Evolutionary conservation across 2,329 filamentous ascomycete genomes (phyloP), one percentile per base, ranked within the genome.

Genomic region (Acrocalymma vagum): DNA sequence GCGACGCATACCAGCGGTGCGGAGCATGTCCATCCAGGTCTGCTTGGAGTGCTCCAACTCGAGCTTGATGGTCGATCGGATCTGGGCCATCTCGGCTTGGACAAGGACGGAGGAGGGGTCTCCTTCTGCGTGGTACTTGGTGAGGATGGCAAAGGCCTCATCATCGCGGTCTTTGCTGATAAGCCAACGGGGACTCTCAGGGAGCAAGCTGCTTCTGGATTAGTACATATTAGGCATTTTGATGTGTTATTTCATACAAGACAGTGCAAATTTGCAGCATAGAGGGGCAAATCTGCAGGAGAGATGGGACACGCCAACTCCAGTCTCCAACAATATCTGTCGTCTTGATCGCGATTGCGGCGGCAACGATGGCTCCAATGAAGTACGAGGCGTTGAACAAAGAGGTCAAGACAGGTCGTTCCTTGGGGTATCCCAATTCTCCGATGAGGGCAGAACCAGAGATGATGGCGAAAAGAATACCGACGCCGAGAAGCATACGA

Each of bases 341-440:
- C 5, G 79, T 81, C 16, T 74, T 73, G 37, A 79, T 75, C 0
- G 76, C 73, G 16, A 80, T 75, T 15, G 69, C 73, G 1, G 78
- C 76, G 0, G 79, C 65, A 22, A 62, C 52, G 29, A 82, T 81
- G 22, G 65, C 42, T 17, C 80, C 79, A 42, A 82, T 67, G 45
- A 80, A 83, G 60, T 80, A 82, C 2, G 77, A 80, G 1, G 80
- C 76, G 53, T 84, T 84, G 72, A 84, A 84, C 1, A 83, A 67
- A 6, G 80, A 82, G 1, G 80, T 84, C 37, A 84, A 53, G n/a
- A 79, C 71, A 1, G 81, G 72, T 46, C 82, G 78, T 62, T 84
- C 81, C 58, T 82, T 84, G 3, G 82, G 82, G 55, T 84, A 78
- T 1, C 75, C 80, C 17, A 85, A 68, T 57, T 85, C 82, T 63